Conservation (phyloP, 2,329 filamentous ascomycete species). For the Rhynchosporium agropyri region DNA sequence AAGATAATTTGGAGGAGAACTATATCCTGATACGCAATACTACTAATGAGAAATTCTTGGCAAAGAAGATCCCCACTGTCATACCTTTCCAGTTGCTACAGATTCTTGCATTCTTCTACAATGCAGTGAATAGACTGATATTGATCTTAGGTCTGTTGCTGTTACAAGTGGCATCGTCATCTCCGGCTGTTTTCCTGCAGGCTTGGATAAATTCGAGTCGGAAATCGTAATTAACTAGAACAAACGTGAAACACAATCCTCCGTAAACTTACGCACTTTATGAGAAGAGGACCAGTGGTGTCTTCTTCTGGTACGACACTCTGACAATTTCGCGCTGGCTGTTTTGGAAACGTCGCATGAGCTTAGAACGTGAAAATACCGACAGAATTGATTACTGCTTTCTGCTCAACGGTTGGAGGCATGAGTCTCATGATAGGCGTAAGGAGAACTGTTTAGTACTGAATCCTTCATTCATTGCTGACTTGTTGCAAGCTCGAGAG, state of each 20-base stretch:
- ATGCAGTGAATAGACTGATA: conserved; percentile 73
- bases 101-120: conserved; percentile 62
- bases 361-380: conserved; percentile 92
- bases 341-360: conserved; percentile 90
- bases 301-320: conserved; percentile 93
- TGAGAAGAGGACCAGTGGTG: conserved; percentile 72
- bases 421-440: conserved; percentile 91
- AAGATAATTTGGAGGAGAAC: conserved; percentile 55
- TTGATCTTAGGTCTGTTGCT: conserved; percentile 73
- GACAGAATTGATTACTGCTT: conserved; percentile 83
- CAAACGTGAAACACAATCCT: conserved; percentile 70
- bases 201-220: conserved; percentile 43
- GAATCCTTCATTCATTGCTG: not conserved
- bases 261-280: conserved; percentile 86
- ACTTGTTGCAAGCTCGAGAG: conserved; percentile 63
- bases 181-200: conserved; percentile 82
- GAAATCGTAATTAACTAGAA: conserved; percentile 21
- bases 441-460: conserved; percentile 46
- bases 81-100: conserved; percentile 60
- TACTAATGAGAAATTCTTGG: conserved; percentile 54
- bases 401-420: conserved; percentile 85
- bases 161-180: conserved; percentile 73
- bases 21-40: conserved; percentile 45
- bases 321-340: conserved; percentile 86
- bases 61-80: conserved; percentile 56